Base-by-base conservation (phyloP, 768 basidiomycete genomes). In the Ramaria sp. region DNA sequence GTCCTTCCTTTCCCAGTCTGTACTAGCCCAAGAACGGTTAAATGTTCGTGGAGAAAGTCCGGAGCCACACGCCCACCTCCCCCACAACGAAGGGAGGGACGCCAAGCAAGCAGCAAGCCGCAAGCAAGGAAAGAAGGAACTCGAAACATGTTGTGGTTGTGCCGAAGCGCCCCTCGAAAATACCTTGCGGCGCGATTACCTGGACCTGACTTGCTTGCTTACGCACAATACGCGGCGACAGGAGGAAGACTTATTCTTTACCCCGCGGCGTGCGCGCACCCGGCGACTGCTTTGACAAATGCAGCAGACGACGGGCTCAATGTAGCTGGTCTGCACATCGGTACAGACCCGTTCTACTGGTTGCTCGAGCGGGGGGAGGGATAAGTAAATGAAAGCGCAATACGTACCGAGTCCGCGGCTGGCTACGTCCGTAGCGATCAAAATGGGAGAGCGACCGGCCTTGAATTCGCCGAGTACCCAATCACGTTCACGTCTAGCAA, bases 391-490 rank as follows among this genome's bases (percentile, higher is more conserved):
- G 65, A 65, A 67, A 70, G 77, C 68, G 67, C 61, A 69, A 67
- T 66, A 92, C 95, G 78, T 87, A 98, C 96, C 96, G 69, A 99
- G 84, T 81, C 95, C 95, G 83, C 95, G 94, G 69, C 93, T 96
- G 60, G 95, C 96, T 66, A 99, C 95, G 71, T 97, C 96, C 64
- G 96, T 98, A 73, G 96, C 96, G 67, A 98, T 91, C 68, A 99
- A 80, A 70, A 99, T 98, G 2, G 95, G 95, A 33, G 90, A 93
- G 62, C 93, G 88, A 65, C 96, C 93, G 55, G 91, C 87, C 75
- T 98, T 98, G 80, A 99, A 99, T 75, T 99, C 96, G 70, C 85
- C 78, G 41, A 99, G 77, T 51, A 98, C 96, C 96, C 96, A 99
- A 68, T 99, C 96, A 75, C 96, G 94, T 75, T 99, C 96, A 57